phyloP scores from a whole-genome alignment of 2,329 filamentous ascomycete species.

The Cladorrhinum sp. region DNA sequence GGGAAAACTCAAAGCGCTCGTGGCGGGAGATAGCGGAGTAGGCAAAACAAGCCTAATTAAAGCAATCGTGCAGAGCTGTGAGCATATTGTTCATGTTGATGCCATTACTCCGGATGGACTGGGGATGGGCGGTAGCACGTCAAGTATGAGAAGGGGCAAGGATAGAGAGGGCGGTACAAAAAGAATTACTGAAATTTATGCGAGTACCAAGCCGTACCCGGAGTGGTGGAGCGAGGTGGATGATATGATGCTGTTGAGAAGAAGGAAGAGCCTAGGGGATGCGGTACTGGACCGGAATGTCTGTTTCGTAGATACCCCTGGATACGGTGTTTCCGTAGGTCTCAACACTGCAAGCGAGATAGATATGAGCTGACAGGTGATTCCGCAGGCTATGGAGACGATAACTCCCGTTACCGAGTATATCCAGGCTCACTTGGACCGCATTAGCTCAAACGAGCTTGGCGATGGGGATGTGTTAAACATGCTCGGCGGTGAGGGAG shows the following conservation, averaged over 20 bases:
- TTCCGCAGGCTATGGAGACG: constrained; percentile 48
- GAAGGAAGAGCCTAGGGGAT: constrained; percentile 71
- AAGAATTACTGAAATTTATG: constrained; percentile 65
- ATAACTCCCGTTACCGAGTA: constrained; percentile 66
- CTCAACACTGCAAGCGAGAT: neutral
- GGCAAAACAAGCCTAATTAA: constrained; percentile 90
- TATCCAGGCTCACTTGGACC: constrained; percentile 66
- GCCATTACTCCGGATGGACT: constrained; percentile 44
- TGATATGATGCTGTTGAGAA: constrained; percentile 53
- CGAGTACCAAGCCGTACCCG: constrained; percentile 81
- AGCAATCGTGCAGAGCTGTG: constrained; percentile 79
- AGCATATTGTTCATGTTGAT: constrained; percentile 93
- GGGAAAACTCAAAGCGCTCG: constrained; percentile 82
- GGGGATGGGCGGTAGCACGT: constrained; percentile 21
- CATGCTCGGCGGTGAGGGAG: constrained; percentile 77
- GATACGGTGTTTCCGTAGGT: constrained; percentile 56
- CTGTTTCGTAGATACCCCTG: constrained; percentile 86
- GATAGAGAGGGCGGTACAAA: constrained; percentile 20
- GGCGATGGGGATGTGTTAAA: constrained; percentile 72
- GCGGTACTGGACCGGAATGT: constrained; percentile 84
- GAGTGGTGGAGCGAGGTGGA: constrained; percentile 85
- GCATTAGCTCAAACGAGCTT: constrained; percentile 61
- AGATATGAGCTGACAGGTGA: constrained; percentile 16
- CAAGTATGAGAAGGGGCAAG: constrained; percentile 12
- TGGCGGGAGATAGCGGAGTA: constrained; percentile 74